A percentile compares a stretch with the other conserved stretches of the same genome.
These are phyloP conservation scores for Aspergillus brunneoviolaceus DNA, from an alignment of 2,329 filamentous ascomycete genomes.

Conservation along the genomic window DNA sequence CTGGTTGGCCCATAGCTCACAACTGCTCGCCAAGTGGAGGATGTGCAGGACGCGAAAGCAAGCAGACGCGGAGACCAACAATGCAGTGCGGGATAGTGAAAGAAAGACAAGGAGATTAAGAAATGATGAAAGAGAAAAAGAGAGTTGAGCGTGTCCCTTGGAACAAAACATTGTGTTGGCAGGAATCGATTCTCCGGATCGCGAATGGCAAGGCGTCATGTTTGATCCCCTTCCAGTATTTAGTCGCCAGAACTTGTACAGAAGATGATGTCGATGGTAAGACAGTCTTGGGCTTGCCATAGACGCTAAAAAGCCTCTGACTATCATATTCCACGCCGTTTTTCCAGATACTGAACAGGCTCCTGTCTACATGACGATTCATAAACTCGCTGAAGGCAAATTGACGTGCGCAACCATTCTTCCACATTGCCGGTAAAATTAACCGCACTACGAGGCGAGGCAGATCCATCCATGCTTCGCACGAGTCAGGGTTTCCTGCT, in stretches of 20 bases:
- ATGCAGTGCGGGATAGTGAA: not conserved
- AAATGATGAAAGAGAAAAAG: not conserved
- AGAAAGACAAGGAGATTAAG: not conserved
- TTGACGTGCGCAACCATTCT: not conserved
- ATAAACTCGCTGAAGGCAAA: not conserved
- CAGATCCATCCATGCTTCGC: slow-evolving; percentile 4
- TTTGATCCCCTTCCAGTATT: not conserved
- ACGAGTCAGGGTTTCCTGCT: slow-evolving; percentile 1
- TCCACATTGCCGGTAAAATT: not conserved
- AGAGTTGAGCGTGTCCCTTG: not conserved
- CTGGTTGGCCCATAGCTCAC: not conserved
- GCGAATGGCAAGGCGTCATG: not conserved
- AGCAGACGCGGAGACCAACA: slow-evolving; percentile 1
- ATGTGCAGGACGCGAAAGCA: not conserved
- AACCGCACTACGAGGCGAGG: not conserved
- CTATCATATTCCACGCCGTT: not conserved
- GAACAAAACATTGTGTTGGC: not conserved
- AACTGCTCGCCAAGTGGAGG: slow-evolving; percentile 4
- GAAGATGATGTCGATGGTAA: not conserved
- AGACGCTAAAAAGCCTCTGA: not conserved
- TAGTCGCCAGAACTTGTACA: not conserved
- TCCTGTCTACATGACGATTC: not conserved
- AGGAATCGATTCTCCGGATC: slow-evolving; percentile 1
- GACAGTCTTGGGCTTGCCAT: not conserved
- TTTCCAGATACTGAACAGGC: not conserved